Conservation (phyloP, 1,284 basidiomycete genomes). For the Inonotus obliquus region DNA sequence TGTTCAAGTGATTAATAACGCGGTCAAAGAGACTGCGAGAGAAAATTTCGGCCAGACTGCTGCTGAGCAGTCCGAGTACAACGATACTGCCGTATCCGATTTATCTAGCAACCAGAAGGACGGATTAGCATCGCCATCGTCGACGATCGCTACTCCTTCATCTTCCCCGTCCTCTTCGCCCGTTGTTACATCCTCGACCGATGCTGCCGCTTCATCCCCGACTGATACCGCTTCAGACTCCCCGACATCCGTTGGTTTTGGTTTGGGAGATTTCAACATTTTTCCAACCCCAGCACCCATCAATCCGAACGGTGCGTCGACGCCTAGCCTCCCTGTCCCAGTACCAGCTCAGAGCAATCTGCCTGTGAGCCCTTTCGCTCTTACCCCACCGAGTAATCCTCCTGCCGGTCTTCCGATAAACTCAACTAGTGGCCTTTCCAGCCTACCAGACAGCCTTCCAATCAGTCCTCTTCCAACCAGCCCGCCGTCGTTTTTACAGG, state of each 20-base stretch:
- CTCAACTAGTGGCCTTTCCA: not conserved
- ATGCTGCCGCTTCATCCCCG: not conserved
- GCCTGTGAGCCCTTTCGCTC: not conserved
- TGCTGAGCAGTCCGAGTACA: not conserved
- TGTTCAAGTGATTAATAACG: not conserved
- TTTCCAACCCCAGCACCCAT: too few relatives aligned
- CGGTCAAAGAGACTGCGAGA: too few relatives aligned
- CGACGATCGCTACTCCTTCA: slow-evolving; percentile 11
- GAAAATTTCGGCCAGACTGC: not conserved
- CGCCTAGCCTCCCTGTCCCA: not conserved
- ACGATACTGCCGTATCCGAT: too few relatives aligned
- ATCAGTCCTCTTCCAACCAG: not conserved
- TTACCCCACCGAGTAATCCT: too few relatives aligned
- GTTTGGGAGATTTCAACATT: too few relatives aligned
- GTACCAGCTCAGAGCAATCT: not conserved
- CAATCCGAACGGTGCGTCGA: too few relatives aligned
- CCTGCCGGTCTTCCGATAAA: not conserved
- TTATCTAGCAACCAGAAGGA: too few relatives aligned
- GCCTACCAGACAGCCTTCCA: not conserved
- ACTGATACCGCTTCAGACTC: not conserved
- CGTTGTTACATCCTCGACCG: not conserved
- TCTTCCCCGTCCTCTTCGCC: slow-evolving; percentile 16
- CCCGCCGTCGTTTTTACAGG: not conserved
- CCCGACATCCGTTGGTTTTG: not conserved
- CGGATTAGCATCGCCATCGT: slow-evolving; percentile 9